Evolutionary conservation across 441 rosid species (phyloP).

Genomic region (Populus hybrid): DNA sequence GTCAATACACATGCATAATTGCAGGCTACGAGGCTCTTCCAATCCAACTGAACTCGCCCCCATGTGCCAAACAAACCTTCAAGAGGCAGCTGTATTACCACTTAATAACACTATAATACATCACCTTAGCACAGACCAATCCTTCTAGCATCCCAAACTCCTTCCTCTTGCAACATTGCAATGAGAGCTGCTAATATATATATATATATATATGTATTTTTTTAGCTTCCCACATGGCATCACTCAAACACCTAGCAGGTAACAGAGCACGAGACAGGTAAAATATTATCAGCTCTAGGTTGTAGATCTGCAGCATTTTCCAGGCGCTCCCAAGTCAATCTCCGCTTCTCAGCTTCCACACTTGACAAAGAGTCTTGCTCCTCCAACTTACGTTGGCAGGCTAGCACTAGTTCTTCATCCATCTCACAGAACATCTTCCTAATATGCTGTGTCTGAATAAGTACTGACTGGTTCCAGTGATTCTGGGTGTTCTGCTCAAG

Average conservation of each 20-base stretch:
- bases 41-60: conserved; percentile 12
- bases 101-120: conserved; percentile 25
- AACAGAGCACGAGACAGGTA: conserved; percentile 36
- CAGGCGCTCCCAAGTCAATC: conserved; percentile 57
- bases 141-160: conserved; percentile 21
- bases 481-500: conserved; percentile 53
- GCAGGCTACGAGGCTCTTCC: conserved; percentile 24
- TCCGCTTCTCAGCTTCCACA: conserved; percentile 53
- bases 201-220: not conserved
- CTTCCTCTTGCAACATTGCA: conserved; percentile 13
- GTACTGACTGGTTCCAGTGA: conserved; percentile 79
- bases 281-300: conserved; percentile 26
- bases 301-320: conserved; percentile 48
- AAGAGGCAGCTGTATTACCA: conserved; percentile 16
- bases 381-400: conserved; percentile 54
- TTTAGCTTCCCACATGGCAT: not conserved
- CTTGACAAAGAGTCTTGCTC: conserved; percentile 42
- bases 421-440: conserved; percentile 53
- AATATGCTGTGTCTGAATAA: conserved; percentile 57
- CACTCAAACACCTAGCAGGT: conserved; percentile 38
- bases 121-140: conserved; percentile 30
- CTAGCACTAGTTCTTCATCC: conserved; percentile 56
- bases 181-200: conserved; percentile 13
- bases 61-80: conserved; percentile 24
- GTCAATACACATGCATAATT: conserved; percentile 21